A percentile compares a stretch with the other conserved stretches of the same genome.
Conservation (phyloP, 169 alveolate species). For the Cryptosporidium xiaoi region DNA sequence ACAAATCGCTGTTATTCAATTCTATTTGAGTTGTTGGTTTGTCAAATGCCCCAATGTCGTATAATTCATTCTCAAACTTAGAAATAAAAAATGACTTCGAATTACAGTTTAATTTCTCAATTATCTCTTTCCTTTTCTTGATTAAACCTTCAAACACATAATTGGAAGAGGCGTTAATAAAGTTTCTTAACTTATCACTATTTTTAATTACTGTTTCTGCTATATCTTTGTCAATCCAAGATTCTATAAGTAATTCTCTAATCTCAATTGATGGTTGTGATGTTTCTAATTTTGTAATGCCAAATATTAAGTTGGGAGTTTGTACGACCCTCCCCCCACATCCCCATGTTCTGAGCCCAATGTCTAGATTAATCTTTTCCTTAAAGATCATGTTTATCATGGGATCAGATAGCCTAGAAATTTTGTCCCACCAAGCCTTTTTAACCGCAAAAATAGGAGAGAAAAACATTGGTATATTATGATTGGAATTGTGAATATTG, state of each 20-base stretch:
- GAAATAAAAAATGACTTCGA: neutral
- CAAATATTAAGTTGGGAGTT: slow-evolving; percentile 15
- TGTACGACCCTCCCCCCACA: slow-evolving; percentile 54
- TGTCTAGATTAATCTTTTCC: slow-evolving; percentile 36
- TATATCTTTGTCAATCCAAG: slow-evolving; percentile 34
- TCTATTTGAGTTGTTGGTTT: slow-evolving; percentile 24
- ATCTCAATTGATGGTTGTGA: slow-evolving; percentile 23
- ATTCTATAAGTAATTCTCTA: slow-evolving; percentile 37
- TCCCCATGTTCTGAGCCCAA: slow-evolving; percentile 46
- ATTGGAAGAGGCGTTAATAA: slow-evolving; percentile 28
- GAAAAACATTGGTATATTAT: slow-evolving; percentile 36
- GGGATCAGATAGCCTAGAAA: slow-evolving; percentile 53
- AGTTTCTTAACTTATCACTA: slow-evolving; percentile 20
- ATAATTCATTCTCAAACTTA: slow-evolving; percentile 12
- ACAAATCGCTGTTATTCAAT: neutral
- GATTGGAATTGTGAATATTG: slow-evolving; percentile 17
- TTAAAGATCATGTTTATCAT: slow-evolving; percentile 40
- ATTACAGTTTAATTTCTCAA: slow-evolving; percentile 10
- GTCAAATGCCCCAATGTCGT: slow-evolving; percentile 10
- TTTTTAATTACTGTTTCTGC: slow-evolving; percentile 2
- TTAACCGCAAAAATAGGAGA: slow-evolving; percentile 41
- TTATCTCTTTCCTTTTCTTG: slow-evolving; percentile 10
- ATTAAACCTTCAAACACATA: slow-evolving; percentile 13
- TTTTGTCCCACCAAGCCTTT: slow-evolving; percentile 37
- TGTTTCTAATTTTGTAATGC: slow-evolving; percentile 13